Conservation (phyloP, 2,329 filamentous ascomycete genomes). For the Xylaria sp. region DNA sequence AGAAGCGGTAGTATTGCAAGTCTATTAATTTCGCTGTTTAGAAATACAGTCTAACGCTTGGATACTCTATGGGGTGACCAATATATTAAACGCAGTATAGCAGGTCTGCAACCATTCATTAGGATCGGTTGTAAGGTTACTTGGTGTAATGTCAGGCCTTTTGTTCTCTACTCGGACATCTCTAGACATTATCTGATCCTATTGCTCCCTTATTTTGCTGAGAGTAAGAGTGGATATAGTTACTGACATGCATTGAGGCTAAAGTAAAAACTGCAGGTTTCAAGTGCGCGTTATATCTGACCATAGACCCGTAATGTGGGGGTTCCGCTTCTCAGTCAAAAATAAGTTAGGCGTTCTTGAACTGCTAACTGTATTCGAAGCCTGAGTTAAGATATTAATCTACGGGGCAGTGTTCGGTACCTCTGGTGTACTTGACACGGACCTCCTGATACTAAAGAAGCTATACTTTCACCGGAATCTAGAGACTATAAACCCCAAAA, state of each 20-base stretch:
- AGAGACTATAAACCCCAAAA: too few relatives aligned
- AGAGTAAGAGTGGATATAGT: neutral
- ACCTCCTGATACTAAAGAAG: neutral
- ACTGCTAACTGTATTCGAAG: neutral
- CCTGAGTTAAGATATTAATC: neutral
- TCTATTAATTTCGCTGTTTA: neutral
- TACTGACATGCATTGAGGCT: slow-evolving; percentile 4
- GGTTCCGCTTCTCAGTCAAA: neutral
- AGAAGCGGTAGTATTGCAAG: neutral
- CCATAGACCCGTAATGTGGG: neutral
- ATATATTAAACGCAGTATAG: neutral
- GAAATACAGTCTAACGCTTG: neutral
- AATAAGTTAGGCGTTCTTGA: neutral
- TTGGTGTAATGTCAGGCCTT: neutral
- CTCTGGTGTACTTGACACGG: neutral
- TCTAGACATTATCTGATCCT: neutral
- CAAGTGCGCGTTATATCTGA: neutral
- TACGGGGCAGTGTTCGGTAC: neutral
- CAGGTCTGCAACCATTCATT: neutral
- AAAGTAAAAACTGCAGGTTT: slow-evolving; percentile 1
- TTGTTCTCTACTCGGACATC: neutral
- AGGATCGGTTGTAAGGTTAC: neutral
- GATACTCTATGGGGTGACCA: neutral
- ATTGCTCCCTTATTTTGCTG: neutral
- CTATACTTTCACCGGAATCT: too few relatives aligned